Percentiles rank a stretch among this genome's conserved stretches.
Conservation (phyloP, 331 rosid species). For the Quercus lobata region DNA sequence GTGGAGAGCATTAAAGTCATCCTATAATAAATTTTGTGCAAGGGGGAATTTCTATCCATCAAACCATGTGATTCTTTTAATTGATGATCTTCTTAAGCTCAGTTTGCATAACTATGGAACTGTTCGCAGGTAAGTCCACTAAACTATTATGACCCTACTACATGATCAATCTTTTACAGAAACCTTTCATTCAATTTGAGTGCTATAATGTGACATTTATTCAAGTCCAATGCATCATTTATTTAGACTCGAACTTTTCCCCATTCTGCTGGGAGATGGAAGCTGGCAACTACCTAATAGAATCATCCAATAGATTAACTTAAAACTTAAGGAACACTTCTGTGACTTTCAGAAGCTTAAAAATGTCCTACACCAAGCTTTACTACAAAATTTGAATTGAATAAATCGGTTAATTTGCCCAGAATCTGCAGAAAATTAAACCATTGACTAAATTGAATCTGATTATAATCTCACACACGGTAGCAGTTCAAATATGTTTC, state of each 20-base stretch:
- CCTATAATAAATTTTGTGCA: conserved; percentile 74
- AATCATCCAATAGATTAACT: background rate
- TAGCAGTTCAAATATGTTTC: background rate
- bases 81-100: conserved; percentile 80
- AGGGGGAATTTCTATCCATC: conserved; percentile 67
- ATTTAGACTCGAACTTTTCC: background rate
- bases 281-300: background rate
- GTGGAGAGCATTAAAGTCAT: conserved; percentile 94
- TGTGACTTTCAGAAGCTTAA: background rate
- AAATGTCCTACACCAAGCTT: background rate
- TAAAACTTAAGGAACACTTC: background rate
- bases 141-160: conserved; percentile 1
- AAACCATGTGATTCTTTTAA: conserved; percentile 65
- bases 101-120: conserved; percentile 87
- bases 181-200: background rate
- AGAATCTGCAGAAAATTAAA: background rate
- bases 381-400: background rate
- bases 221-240: background rate
- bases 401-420: background rate
- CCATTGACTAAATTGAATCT: background rate
- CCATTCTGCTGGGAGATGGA: background rate
- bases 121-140: conserved; percentile 77
- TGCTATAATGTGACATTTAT: background rate
- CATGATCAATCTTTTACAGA: background rate
- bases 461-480: background rate